Evolutionary conservation across 257 asterid genomes (phyloP).

Genomic region (Asclepias syriaca): DNA sequence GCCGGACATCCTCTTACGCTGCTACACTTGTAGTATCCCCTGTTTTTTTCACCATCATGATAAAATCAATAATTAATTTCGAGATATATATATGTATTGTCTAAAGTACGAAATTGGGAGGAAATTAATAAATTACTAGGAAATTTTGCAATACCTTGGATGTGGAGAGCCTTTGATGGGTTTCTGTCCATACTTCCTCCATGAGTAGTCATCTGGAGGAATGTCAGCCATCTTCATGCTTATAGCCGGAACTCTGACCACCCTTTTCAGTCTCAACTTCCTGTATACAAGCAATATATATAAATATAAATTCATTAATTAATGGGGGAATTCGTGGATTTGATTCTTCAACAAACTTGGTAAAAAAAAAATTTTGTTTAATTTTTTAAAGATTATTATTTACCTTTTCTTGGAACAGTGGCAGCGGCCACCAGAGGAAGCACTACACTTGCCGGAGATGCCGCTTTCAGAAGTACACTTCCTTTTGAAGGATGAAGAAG

Average conservation of each 20-base stretch:
- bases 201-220: slow-evolving; percentile 93
- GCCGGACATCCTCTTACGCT: slow-evolving; percentile 94
- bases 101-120: too few relatives aligned
- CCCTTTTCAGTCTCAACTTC: slow-evolving; percentile 60
- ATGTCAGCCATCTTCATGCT: slow-evolving; percentile 92
- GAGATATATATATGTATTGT: too few relatives aligned
- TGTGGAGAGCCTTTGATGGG: slow-evolving; percentile 99
- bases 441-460: slow-evolving; percentile 71
- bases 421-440: slow-evolving; percentile 63
- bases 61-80: too few relatives aligned
- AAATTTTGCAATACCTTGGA: slow-evolving; percentile 53
- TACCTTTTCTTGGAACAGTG: slow-evolving; percentile 89
- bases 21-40: slow-evolving; percentile 98
- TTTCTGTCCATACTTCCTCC: slow-evolving; percentile 98
- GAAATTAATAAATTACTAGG: too few relatives aligned
- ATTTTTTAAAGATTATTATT: too few relatives aligned
- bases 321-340: background rate
- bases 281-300: slow-evolving; percentile 21
- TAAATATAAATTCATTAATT: background rate
- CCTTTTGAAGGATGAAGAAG: slow-evolving; percentile 58
- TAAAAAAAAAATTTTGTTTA: background rate
- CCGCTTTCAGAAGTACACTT: slow-evolving; percentile 65
- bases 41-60: slow-evolving; percentile 12
- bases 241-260: slow-evolving; percentile 76
- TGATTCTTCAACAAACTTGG: background rate